Base-by-base conservation (phyloP, 2,329 filamentous ascomycete genomes). In the Trichophyton schoenleinii region DNA sequence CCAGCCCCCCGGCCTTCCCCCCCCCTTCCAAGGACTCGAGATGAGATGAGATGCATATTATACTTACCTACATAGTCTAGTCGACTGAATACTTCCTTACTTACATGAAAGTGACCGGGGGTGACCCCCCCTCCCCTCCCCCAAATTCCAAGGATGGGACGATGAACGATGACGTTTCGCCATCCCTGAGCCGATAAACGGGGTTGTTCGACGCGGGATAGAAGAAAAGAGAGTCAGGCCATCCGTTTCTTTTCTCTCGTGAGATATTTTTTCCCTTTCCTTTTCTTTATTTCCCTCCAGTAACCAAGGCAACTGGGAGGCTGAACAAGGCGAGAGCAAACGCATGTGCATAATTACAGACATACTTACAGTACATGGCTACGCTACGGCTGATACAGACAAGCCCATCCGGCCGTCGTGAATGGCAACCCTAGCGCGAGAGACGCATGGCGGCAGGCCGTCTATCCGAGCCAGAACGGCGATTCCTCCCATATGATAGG, bases 141-240 rank as follows among this genome's bases (percentile, higher is more conserved):
- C 28, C 28, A 31, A 31, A 8, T 31, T 31, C 28, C 28, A 31
- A 38, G 34, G 34, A 38, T 38, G 34, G n/a, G 7, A 53, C 28
- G 22, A 53, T n/a, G 49, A n/a, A 53, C 44, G 49, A 53, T 53
- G 49, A 53, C 49, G 49, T 53, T 34, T 53, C 49, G 49, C 49
- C 49, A 53, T 53, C 49, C 49, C n/a, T 38, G 34, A 25, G 25
- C 22, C 11, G 22, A 28, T 53, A 48, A 38, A 48, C 20, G 22
- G 22, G 49, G 49, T 20, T 25, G 49, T 31, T 53, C 49, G 22
- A 53, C 28, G 49, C 22, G 22, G 44, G 22, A n/a, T 8, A 22
- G 18, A 28, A 11, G 22, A 38, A 38, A 38, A 38, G 11, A 13
- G n/a, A 13, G 34, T 38, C 34, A 38, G 34, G 34, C 34, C 34